Conservation (phyloP, 371 early-diverging fungal genomes). For the Saksenaea vasiformis region DNA sequence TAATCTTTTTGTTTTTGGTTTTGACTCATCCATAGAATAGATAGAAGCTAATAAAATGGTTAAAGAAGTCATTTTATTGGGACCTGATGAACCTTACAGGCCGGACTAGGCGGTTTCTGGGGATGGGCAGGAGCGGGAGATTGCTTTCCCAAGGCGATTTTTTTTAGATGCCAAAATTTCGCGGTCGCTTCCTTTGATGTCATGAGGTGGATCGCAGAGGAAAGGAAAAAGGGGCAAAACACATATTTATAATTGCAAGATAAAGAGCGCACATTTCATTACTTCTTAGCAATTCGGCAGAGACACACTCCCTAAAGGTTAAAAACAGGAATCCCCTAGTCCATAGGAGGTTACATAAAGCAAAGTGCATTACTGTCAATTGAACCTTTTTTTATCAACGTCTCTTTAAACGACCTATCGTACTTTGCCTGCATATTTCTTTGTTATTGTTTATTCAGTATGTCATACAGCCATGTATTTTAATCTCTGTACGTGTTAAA, state of each 20-base stretch:
- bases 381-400: not conserved
- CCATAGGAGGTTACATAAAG: not conserved
- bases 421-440: not conserved
- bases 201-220: not conserved
- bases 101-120: not conserved
- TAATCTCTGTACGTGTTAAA: not conserved
- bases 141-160: constrained; percentile 5
- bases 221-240: not conserved
- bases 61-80: not conserved
- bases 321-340: not conserved
- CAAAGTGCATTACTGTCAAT: not conserved
- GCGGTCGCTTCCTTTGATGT: not conserved
- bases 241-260: not conserved
- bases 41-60: not conserved
- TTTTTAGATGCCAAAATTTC: constrained; percentile 7
- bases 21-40: not conserved
- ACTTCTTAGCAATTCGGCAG: not conserved
- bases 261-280: not conserved
- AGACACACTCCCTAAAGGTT: not conserved
- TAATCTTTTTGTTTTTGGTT: not conserved
- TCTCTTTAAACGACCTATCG: not conserved
- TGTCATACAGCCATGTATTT: not conserved
- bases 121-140: not conserved
- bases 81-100: not conserved
- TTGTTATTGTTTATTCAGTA: not conserved